phyloP scores from a whole-genome alignment of 1,284 basidiomycete genomes.

The Apiotrichum sp. region DNA sequence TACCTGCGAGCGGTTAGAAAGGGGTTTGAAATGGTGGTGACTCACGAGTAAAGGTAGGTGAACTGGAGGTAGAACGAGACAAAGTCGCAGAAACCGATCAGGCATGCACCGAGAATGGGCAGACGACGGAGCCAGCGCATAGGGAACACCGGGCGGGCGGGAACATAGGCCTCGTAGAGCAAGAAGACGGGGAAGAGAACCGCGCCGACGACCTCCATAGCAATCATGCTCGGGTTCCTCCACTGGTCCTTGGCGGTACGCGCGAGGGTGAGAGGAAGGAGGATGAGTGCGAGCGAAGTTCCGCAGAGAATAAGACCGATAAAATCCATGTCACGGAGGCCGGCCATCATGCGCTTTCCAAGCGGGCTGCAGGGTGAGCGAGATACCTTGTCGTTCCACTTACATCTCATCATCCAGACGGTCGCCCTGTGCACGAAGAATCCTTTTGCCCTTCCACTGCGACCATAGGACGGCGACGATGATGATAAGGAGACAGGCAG shows the following conservation, averaged over 20 bases:
- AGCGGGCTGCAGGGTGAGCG: constrained; percentile 18
- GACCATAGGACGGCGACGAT: constrained; percentile 43
- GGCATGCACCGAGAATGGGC: constrained; percentile 56
- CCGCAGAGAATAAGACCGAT: constrained; percentile 64
- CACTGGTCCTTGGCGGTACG: constrained; percentile 47
- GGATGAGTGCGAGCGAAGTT: constrained; percentile 56
- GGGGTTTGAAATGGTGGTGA: not conserved
- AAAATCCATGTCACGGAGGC: constrained; percentile 33
- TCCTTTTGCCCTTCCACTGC: constrained; percentile 36
- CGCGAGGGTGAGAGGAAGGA: constrained; percentile 61
- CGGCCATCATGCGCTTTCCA: constrained; percentile 9
- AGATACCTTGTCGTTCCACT: constrained; percentile 3
- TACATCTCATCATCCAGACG: not conserved
- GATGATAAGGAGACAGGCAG: constrained; percentile 22
- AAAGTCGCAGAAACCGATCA: constrained; percentile 67
- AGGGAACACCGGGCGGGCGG: constrained; percentile 49
- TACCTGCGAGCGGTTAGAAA: constrained; percentile 17
- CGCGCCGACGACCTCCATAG: constrained; percentile 47
- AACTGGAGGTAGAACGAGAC: constrained; percentile 53
- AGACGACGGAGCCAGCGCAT: constrained; percentile 56
- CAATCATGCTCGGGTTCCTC: constrained; percentile 36
- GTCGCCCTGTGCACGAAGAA: not conserved
- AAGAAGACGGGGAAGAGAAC: constrained; percentile 47
- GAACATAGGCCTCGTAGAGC: constrained; percentile 48
- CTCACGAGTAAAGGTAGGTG: constrained; percentile 41